Evolutionary conservation across 805 yeast genomes (phyloP), one percentile per base, ranked within the genome.

Genomic region (Priceomyces melissophilus): DNA sequence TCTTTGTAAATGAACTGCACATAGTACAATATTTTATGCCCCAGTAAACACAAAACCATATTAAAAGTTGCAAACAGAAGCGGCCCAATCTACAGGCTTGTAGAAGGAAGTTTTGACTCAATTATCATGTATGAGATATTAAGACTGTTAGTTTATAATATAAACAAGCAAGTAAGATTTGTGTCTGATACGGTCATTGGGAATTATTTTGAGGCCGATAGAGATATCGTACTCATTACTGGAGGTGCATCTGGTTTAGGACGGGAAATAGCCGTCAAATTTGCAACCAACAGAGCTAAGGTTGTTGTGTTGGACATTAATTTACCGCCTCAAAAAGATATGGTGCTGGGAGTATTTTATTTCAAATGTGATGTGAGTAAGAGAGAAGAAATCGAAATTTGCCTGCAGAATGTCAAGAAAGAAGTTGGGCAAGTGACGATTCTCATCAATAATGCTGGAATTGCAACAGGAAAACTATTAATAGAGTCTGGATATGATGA

Each of bases 201-300:
- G 1, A 74, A 71, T 41, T 65, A 63, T 9, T 73, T 75, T 44
- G 82, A 79, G 30, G 75, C 78, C 0, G 58, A 55, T 16, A 60
- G 67, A 9, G 95, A 87, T 53, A 67, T 84, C 9, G 84, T 81
- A 0, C 61, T 89, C 3, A 67, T 91, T 14, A 90, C 98, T 0
- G 98, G 98, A 0, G 98, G 97, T 0, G 57, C 76, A 3, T 66
- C 79, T 0, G 98, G 97, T 0, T 67, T 91, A 8, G 98, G 98
- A 0, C 65, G 63, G 32, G 85, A 79, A 46, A 46, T 91, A 3
- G 86, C 74, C 0, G 46, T 50, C 11, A 53, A 54, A 16, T 73
- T 90, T 40, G 59, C 65, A 4, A 47, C 48, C 6, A 55, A 63
- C 16, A 71, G 70, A 0, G 74, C 78, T 9, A 70, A 58, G 20